A percentile compares a stretch with the other conserved stretches of the same genome.
These are phyloP conservation scores for Calonectria montana DNA, from an alignment of 2,329 filamentous ascomycete species.

Conservation along the genomic window DNA sequence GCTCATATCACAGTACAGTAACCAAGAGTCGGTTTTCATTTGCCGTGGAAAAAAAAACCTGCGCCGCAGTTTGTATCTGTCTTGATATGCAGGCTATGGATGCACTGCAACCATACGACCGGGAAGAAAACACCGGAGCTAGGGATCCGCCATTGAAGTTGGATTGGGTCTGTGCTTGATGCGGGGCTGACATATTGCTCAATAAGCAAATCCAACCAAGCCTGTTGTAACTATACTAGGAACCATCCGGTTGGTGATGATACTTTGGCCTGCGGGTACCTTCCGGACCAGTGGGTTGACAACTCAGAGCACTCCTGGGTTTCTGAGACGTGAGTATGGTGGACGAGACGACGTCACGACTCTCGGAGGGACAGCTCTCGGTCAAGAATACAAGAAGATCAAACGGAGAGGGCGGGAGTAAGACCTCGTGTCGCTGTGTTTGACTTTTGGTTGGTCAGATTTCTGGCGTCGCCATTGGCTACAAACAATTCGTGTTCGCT, in stretches of 20 bases:
- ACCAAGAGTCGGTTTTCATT: neutral
- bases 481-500: neutral
- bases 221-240: neutral
- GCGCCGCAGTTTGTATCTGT: neutral
- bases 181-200: slow-evolving; percentile 3
- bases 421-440: too few species aligned
- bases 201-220: neutral
- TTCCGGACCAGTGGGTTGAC: neutral
- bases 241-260: neutral
- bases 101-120: neutral
- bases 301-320: neutral
- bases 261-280: neutral
- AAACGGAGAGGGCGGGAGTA: neutral
- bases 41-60: neutral
- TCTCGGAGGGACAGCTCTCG: neutral
- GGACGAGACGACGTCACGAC: neutral
- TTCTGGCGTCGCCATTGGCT: neutral
- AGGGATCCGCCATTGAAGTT: neutral
- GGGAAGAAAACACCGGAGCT: neutral
- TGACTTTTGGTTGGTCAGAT: neutral
- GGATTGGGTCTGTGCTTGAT: neutral
- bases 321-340: neutral
- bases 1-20: neutral
- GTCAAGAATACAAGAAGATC: neutral
- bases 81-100: neutral